Evolutionary conservation across 1,139 yeast species (phyloP).

Genomic region (Meyerozyma smithsonii): DNA sequence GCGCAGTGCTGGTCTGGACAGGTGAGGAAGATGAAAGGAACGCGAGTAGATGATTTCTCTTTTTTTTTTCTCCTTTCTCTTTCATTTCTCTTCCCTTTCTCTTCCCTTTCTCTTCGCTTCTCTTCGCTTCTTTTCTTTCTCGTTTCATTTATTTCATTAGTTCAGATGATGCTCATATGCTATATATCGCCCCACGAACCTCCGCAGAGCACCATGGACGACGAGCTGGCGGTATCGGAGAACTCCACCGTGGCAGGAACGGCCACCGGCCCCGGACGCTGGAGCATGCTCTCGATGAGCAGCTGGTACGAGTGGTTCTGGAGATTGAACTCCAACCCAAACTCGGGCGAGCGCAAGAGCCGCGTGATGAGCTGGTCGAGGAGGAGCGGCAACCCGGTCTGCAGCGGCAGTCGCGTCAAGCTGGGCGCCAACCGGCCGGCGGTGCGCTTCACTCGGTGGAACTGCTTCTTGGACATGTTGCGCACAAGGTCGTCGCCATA

Average conservation of each 20-base stretch:
- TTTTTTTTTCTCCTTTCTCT: not conserved
- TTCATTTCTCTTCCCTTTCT: not conserved
- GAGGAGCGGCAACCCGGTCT: constrained; percentile 5
- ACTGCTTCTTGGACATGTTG: not conserved
- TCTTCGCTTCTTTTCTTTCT: not conserved
- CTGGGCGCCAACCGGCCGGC: not conserved
- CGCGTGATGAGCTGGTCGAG: constrained; percentile 11
- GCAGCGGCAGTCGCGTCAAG: not conserved
- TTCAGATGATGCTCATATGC: too few species aligned
- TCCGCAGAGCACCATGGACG: constrained; percentile 15
- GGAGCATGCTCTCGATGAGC: constrained; percentile 5
- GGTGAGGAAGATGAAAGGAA: too few species aligned
- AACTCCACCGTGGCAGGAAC: constrained; percentile 6
- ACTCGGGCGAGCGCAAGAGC: constrained; percentile 3
- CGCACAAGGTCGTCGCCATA: constrained; percentile 30
- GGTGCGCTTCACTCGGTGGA: not conserved
- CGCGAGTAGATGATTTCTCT: too few species aligned
- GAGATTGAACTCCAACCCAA: constrained; percentile 6
- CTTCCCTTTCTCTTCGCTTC: not conserved
- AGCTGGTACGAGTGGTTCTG: constrained; percentile 9
- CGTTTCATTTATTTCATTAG: not conserved
- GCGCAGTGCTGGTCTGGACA: not conserved
- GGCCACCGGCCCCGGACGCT: not conserved
- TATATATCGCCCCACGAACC: constrained; percentile 17
- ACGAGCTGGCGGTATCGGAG: constrained; percentile 17